Base-by-base conservation (phyloP, 768 basidiomycete genomes). In the Psilocybe cyanescens region DNA sequence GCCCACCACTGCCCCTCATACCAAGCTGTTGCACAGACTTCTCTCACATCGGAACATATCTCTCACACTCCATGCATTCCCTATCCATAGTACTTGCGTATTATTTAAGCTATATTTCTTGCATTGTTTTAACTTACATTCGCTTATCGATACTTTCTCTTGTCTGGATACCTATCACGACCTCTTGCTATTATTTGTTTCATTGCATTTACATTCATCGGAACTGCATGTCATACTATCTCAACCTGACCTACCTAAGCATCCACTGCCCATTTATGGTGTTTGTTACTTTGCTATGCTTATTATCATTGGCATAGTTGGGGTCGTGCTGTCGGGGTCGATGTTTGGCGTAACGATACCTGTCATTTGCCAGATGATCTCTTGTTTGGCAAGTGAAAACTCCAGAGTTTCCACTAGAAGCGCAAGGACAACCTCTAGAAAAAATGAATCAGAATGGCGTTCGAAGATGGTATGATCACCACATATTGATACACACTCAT, bases 401-500 rank as follows among this genome's bases (percentile, higher is more conserved):
- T 67, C 64, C 45, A 74, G 62, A 17, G 59, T 54, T 12, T 57
- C 62, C 28, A 74, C 24, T 14, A 74, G 58, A 3, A 65, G 50
- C 8, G 62, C 65, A 8, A 72, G 60, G 29, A 74, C 63, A 19
- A 70, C 66, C 60, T 74, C 72, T 73, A 45, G 12, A 53, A 39
- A 31, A 31, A 28, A 48, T 14, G 41, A 49, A 35, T n/a, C 46
- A 47, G 31, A 29, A 29, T 11, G 39, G 49, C 30, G 14, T 17
- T 4, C 4, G 16, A 53, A 53, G 14, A 45, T 24, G 19, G 3
- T 16, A n/a, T 31, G 8, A 12, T 29, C 41, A 37, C 29, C 28
- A 24, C 53, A 45, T 24, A 24, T 30, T 29, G 33, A 37, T 4
- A 11, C 79, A n/a, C 64, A 84, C 83, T 83, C 73, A 82, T 82